phyloP scores from a whole-genome alignment of 1,284 basidiomycete genomes.

The Trichosporon faecale region DNA sequence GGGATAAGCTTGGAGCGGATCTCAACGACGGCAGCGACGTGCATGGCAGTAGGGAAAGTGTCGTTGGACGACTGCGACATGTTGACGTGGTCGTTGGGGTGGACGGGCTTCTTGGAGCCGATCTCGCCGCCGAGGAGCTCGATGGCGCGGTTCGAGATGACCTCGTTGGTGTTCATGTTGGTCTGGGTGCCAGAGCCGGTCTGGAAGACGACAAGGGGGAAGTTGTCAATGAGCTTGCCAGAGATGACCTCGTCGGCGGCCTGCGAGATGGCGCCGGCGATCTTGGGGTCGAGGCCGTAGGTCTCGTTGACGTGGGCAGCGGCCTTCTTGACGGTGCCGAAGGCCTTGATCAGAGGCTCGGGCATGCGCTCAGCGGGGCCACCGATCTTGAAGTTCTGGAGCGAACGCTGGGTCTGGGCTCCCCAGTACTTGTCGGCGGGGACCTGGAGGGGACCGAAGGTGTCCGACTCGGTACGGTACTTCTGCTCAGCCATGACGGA shows the following conservation, averaged over 20 bases:
- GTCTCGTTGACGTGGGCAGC: slow-evolving; percentile 85
- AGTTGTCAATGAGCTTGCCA: slow-evolving; percentile 90
- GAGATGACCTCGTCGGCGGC: slow-evolving; percentile 99
- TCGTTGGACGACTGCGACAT: slow-evolving; percentile 99
- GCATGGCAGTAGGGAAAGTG: slow-evolving; percentile 99
- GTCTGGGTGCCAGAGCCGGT: slow-evolving; percentile 98
- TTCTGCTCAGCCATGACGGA: slow-evolving; percentile 46
- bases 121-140: slow-evolving; percentile 93
- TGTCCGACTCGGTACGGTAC: slow-evolving; percentile 51
- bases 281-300: slow-evolving; percentile 83
- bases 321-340: slow-evolving; percentile 97
- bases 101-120: slow-evolving; percentile 94
- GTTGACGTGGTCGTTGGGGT: slow-evolving; percentile 99
- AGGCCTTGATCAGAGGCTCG: slow-evolving; percentile 91
- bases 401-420: slow-evolving; percentile 96
- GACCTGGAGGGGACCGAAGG: slow-evolving; percentile 66
- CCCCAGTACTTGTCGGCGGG: slow-evolving; percentile 97
- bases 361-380: slow-evolving; percentile 90
- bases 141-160: slow-evolving; percentile 98
- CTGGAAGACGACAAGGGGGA: slow-evolving; percentile 98
- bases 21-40: slow-evolving; percentile 91
- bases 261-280: slow-evolving; percentile 83
- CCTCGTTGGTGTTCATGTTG: slow-evolving; percentile 99
- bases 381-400: slow-evolving; percentile 99
- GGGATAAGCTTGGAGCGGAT: slow-evolving; percentile 78